phyloP scores from a whole-genome alignment of 768 basidiomycete genomes.

The Lactarius hengduanensis region DNA sequence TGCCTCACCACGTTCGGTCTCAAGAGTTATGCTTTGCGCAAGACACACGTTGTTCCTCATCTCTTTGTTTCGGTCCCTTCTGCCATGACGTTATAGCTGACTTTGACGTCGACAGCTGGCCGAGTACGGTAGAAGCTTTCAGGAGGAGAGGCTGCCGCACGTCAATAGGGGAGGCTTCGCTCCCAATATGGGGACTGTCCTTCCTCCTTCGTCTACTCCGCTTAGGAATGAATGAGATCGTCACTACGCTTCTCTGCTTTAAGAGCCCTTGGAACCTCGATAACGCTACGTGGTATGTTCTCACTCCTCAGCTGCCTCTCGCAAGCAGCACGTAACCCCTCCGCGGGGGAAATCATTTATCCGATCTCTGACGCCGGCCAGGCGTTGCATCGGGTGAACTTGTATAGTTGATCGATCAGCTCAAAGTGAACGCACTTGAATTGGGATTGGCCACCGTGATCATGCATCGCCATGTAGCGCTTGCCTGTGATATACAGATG shows the following conservation, averaged over 20 bases:
- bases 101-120: constrained; percentile 10
- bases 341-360: constrained; percentile 4
- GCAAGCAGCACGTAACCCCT: background rate
- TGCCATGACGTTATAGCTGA: constrained; percentile 2
- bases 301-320: background rate
- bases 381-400: constrained; percentile 10
- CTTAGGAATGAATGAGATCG: constrained; percentile 4
- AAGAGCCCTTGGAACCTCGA: constrained; percentile 3
- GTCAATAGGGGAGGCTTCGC: constrained; percentile 2
- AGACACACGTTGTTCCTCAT: background rate
- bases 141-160: background rate
- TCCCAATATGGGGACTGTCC: constrained; percentile 15
- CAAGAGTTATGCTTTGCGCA: background rate
- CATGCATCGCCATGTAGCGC: background rate
- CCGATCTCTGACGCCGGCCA: constrained; percentile 15
- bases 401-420: constrained; percentile 6
- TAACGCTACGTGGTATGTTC: background rate
- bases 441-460: background rate
- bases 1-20: constrained; percentile 2
- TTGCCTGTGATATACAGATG: background rate
- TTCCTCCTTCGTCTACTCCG: constrained; percentile 14
- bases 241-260: constrained; percentile 13
- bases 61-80: background rate
- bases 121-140: constrained; percentile 17
- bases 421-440: background rate